phyloP scores from a whole-genome alignment of 2,329 filamentous ascomycete species.

The Paecilomyces sp. region DNA sequence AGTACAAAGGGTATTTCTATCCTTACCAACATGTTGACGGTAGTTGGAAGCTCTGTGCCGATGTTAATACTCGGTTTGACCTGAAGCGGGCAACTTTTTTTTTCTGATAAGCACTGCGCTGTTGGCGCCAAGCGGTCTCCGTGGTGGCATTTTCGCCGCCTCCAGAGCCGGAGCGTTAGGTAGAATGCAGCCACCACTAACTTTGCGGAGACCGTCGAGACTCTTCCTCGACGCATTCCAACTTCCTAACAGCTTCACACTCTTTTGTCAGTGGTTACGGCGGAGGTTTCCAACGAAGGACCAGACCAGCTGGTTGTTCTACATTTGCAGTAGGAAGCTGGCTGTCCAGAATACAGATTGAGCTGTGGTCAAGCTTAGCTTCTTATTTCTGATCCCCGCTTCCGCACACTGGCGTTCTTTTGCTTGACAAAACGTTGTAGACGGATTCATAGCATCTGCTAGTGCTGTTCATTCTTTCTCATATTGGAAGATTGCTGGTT shows the following conservation, averaged over 20 bases:
- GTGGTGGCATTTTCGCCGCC: conserved; percentile 22
- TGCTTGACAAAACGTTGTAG: conserved; percentile 9
- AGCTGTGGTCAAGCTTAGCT: conserved; percentile 5
- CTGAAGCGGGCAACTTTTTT: conserved; percentile 30
- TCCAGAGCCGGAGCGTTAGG: conserved; percentile 5
- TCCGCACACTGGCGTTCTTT: conserved; percentile 19
- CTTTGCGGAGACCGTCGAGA: conserved; percentile 5
- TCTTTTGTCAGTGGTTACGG: conserved; percentile 10
- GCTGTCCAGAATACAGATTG: not conserved
- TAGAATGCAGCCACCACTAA: conserved; percentile 5
- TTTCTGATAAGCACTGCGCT: conserved; percentile 23
- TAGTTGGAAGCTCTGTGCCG: not conserved
- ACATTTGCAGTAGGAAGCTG: not conserved
- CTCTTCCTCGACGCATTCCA: conserved; percentile 7
- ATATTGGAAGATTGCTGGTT: conserved; percentile 2
- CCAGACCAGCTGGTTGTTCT: not conserved
- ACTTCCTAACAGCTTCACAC: conserved; percentile 10
- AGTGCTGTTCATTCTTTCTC: conserved; percentile 19
- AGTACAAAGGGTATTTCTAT: not conserved
- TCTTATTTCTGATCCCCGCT: conserved; percentile 16
- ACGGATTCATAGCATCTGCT: conserved; percentile 11
- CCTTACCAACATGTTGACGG: not conserved
- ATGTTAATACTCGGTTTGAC: not conserved
- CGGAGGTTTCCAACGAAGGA: not conserved
- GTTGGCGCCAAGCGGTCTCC: conserved; percentile 15